A percentile compares a stretch with the other conserved stretches of the same genome.
These are phyloP conservation scores for Plasmodium berghei DNA, from an alignment of 169 alveolate genomes.

Conservation along the genomic window DNA sequence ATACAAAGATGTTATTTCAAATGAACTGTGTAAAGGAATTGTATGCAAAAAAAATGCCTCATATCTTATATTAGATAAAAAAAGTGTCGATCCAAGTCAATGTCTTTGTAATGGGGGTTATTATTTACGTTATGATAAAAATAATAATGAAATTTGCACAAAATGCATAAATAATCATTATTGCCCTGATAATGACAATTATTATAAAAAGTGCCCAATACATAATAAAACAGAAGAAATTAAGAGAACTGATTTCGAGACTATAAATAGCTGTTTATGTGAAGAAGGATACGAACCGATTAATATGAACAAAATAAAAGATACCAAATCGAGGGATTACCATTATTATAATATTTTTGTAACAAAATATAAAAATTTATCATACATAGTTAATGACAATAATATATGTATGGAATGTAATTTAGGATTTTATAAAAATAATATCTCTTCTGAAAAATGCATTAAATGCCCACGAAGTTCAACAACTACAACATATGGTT, in stretches of 20 bases:
- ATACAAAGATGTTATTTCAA: constrained; percentile 78
- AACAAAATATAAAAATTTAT: constrained; percentile 8
- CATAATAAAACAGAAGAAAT: constrained; percentile 15
- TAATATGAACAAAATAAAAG: constrained; percentile 14
- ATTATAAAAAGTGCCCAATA: constrained; percentile 44
- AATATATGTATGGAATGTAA: constrained; percentile 82
- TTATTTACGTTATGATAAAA: constrained; percentile 14
- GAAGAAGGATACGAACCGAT: constrained; percentile 73
- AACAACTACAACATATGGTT: constrained; percentile 35
- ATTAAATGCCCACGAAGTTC: constrained; percentile 80
- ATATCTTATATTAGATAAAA: constrained; percentile 73
- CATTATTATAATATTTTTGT: constrained; percentile 55
- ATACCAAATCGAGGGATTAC: constrained; percentile 14
- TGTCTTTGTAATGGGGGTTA: constrained; percentile 79
- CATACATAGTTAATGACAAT: constrained; percentile 26
- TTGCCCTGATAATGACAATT: constrained; percentile 21
- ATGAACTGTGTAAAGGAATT: constrained; percentile 76
- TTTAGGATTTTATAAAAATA: constrained; percentile 84
- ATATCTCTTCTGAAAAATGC: constrained; percentile 78
- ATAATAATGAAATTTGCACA: neutral
- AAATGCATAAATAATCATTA: constrained; percentile 19
- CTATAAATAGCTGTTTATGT: constrained; percentile 68
- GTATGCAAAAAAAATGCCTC: constrained; percentile 75
- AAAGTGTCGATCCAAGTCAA: constrained; percentile 35
- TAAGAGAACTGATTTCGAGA: constrained; percentile 5